phyloP scores from a whole-genome alignment of 345 rosid genomes.

The Luvunga scandens region DNA sequence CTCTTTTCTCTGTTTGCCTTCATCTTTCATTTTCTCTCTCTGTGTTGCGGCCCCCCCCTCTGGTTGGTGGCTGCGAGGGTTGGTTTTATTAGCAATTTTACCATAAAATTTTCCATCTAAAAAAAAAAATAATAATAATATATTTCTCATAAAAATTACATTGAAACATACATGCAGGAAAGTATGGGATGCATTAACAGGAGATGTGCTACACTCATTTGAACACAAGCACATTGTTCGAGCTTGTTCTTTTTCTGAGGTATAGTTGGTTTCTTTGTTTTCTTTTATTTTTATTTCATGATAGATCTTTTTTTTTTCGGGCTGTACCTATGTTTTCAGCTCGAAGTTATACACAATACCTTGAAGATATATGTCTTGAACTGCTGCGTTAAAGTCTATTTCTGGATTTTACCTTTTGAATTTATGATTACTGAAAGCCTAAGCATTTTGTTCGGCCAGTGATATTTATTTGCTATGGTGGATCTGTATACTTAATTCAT shows the following conservation, averaged over 20 bases:
- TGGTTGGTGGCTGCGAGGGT: neutral
- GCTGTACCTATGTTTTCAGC: neutral
- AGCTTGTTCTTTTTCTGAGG: slow-evolving; percentile 48
- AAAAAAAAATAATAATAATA: neutral
- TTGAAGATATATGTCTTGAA: neutral
- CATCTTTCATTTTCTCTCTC: neutral
- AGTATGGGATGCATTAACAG: slow-evolving; percentile 47
- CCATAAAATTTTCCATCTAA: neutral
- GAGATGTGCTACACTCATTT: slow-evolving; percentile 39
- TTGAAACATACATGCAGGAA: slow-evolving; percentile 25
- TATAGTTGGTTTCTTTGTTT: slow-evolving; percentile 2
- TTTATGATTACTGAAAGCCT: neutral
- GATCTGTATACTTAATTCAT: neutral
- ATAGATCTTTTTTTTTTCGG: neutral
- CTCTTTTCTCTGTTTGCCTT: neutral
- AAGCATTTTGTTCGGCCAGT: neutral
- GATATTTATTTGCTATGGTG: too few species aligned
- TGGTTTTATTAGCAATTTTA: neutral
- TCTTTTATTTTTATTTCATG: neutral
- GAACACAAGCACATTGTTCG: slow-evolving; percentile 49
- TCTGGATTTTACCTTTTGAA: neutral
- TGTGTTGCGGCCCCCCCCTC: too few species aligned
- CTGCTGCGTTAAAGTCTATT: neutral
- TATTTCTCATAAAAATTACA: neutral
- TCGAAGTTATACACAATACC: neutral